These are phyloP conservation scores for Candolleomyces aberdarensis DNA, from an alignment of 768 basidiomycete genomes.

Conservation along the genomic window DNA sequence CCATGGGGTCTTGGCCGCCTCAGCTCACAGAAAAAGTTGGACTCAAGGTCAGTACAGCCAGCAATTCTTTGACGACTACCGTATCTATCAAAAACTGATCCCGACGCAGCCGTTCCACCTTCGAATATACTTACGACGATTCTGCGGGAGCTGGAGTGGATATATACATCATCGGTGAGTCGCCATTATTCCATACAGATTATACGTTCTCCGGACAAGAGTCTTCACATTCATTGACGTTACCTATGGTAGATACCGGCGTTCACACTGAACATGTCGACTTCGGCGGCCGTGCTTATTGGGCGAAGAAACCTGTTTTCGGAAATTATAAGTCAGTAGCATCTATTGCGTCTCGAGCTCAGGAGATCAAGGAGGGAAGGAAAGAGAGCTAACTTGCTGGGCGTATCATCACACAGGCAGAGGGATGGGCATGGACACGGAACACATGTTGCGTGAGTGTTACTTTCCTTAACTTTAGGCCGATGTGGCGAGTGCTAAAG, in stretches of 20 bases:
- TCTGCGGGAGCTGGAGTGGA: conserved; percentile 12
- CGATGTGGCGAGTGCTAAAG: too few species aligned
- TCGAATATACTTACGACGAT: conserved; percentile 16
- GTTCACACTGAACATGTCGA: conserved; percentile 19
- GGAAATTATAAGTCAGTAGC: neutral
- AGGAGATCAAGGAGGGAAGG: too few species aligned
- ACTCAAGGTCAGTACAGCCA: neutral
- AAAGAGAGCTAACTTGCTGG: too few species aligned
- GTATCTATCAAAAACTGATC: neutral
- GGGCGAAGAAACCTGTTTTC: conserved; percentile 15
- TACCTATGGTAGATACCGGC: conserved; percentile 17
- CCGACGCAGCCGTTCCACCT: conserved; percentile 14
- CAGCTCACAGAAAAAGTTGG: conserved; percentile 14
- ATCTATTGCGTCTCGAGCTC: too few species aligned
- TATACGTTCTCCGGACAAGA: too few species aligned
- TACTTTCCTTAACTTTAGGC: too few species aligned
- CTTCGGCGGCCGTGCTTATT: conserved; percentile 36
- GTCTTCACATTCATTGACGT: too few species aligned
- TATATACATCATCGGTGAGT: conserved; percentile 16
- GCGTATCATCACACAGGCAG: too few species aligned
- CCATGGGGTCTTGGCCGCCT: conserved; percentile 30
- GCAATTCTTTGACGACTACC: neutral
- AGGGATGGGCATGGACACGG: conserved; percentile 31
- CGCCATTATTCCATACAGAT: neutral
- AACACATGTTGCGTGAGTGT: conserved; percentile 10